Percentiles rank a stretch among this genome's conserved stretches.
phyloP scores from a whole-genome alignment of 768 basidiomycete species.

The Termitomyces sp. region DNA sequence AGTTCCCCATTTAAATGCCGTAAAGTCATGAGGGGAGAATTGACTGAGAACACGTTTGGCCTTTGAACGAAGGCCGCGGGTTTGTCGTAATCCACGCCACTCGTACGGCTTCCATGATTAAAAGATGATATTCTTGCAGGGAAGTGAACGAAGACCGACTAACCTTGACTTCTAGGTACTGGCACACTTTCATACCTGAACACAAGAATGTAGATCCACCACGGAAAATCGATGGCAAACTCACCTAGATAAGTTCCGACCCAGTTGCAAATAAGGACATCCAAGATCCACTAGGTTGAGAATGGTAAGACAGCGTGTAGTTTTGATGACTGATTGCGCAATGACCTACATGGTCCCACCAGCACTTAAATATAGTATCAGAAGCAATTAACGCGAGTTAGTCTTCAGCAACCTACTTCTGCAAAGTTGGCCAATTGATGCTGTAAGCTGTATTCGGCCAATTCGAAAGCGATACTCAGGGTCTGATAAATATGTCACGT shows the following conservation, averaged over 20 bases:
- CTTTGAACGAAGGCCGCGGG: conserved; percentile 71
- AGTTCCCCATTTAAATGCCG: conserved; percentile 84
- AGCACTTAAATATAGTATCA: conserved; percentile 49
- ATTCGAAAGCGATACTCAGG: conserved; percentile 80
- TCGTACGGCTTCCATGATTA: conserved; percentile 56
- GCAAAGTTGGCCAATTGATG: conserved; percentile 87
- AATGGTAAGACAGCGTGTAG: conserved; percentile 3
- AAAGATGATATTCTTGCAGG: conserved; percentile 4
- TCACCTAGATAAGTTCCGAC: conserved; percentile 75
- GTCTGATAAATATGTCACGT: conserved; percentile 42
- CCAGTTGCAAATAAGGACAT: conserved; percentile 87
- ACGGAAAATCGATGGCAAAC: conserved; percentile 12
- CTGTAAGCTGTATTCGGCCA: conserved; percentile 84
- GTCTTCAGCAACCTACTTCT: conserved; percentile 48
- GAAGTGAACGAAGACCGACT: conserved; percentile 12
- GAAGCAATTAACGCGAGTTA: conserved; percentile 7
- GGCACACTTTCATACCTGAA: conserved; percentile 80
- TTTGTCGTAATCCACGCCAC: conserved; percentile 81
- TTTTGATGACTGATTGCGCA: conserved; percentile 3
- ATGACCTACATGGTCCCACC: conserved; percentile 84
- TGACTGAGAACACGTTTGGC: conserved; percentile 76
- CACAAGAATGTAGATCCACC: conserved; percentile 3
- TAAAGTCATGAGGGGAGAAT: conserved; percentile 85
- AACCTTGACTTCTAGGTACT: conserved; percentile 85
- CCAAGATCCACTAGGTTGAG: conserved; percentile 67